Evolutionary conservation across 2,329 filamentous ascomycete species (phyloP), one percentile per base, ranked within the genome.

Genomic region (Aspergillus tubingensis): DNA sequence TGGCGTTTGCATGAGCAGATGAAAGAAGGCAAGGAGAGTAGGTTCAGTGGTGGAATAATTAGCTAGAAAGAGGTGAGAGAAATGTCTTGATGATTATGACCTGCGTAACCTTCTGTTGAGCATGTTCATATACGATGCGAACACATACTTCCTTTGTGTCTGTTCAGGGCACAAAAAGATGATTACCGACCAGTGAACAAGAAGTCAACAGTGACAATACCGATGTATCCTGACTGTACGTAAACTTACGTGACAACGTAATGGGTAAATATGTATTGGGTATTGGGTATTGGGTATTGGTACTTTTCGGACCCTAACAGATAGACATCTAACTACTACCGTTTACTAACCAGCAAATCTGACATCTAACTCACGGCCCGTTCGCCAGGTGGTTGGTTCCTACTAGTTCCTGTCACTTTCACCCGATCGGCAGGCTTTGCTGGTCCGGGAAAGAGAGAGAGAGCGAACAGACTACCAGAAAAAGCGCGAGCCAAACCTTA

Each of bases 371-470:
- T 36, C 32, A 36, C 32, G 32, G 32, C 32, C 32, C 32, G 32
- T 13, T 36, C 32, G 32, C 32, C 32, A 36, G 32, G 32, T 36
- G 32, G 32, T 36, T 36, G 41, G 39, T 43, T 43, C n/a, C n/a
- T 17, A 27, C 25, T 19, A 32, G 48, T 36, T 15, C 49, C 25
- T 21, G 25, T 49, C 44, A 49, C 13, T 19, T 27, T 15, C n/a
- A 5, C 50, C 50, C 50, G 50, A 53, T 53, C 50, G 50, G 50
- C 50, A 15, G 27, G 27, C 17, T 53, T 54, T 54, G 52, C 39
- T 44, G 38, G 38, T n/a, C 39, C n/a, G 39, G 32, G 11, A 36
- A 5, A 36, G 32, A 5, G 11, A 36, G 32, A 15, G 5, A 6
- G 8, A 4, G 27, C 3, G 8, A 30, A 10, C 32, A 36, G 32